These are phyloP conservation scores for Penicillium brasilianum DNA, from an alignment of 2,329 filamentous ascomycete species.

Conservation along the genomic window DNA sequence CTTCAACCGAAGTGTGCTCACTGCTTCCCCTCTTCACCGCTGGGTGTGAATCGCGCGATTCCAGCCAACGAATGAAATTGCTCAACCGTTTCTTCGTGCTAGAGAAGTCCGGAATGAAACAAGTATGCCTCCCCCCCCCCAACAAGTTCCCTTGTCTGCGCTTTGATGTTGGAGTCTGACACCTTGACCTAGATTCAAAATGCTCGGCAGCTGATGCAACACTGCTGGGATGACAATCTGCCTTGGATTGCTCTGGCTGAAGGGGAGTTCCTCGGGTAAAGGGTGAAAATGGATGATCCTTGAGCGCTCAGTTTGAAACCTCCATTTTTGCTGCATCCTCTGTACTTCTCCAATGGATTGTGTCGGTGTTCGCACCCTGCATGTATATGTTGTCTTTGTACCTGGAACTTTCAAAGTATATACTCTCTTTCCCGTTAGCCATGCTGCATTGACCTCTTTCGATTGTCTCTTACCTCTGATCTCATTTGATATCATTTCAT, in stretches of 20 bases:
- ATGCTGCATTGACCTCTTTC: not conserved
- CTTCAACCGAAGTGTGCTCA: conserved; percentile 74
- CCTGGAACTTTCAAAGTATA: not conserved
- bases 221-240: conserved; percentile 44
- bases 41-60: conserved; percentile 71
- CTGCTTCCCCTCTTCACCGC: conserved; percentile 84
- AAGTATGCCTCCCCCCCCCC: conserved; percentile 57
- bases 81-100: conserved; percentile 69
- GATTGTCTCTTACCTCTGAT: conserved; percentile 4
- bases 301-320: not conserved
- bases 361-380: not conserved
- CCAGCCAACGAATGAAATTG: conserved; percentile 63
- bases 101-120: conserved; percentile 76
- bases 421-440: not conserved
- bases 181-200: conserved; percentile 42
- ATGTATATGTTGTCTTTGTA: not conserved
- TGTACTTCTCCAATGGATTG: not conserved
- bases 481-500: not conserved
- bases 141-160: not conserved
- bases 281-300: conserved; percentile 31
- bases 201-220: conserved; percentile 48
- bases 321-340: not conserved
- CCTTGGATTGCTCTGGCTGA: conserved; percentile 47
- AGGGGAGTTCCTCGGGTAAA: conserved; percentile 47
- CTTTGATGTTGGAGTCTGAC: not conserved